phyloP scores from a whole-genome alignment of 495 filamentous ascomycete species.

The Penicillium waksmanii region DNA sequence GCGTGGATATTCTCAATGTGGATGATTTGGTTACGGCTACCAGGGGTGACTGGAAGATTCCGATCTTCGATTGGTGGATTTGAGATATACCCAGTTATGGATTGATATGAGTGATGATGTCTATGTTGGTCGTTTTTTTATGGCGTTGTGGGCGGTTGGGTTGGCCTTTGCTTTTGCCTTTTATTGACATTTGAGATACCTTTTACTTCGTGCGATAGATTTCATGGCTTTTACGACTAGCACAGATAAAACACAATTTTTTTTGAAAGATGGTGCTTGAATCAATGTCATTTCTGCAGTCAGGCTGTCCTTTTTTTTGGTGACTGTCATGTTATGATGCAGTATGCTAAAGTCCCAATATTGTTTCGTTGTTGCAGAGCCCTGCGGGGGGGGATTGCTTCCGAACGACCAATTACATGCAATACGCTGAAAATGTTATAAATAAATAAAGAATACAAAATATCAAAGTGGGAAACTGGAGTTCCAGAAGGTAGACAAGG shows the following conservation, averaged over 20 bases:
- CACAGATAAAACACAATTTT: neutral
- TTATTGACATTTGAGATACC: conserved; percentile 14
- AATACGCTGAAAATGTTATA: conserved; percentile 13
- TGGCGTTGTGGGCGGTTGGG: neutral
- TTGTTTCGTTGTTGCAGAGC: conserved; percentile 1
- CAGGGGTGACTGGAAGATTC: conserved; percentile 45
- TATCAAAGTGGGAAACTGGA: conserved; percentile 11
- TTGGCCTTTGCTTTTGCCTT: conserved; percentile 10
- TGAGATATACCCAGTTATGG: conserved; percentile 4
- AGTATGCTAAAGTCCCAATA: conserved; percentile 10
- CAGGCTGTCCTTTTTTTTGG: conserved; percentile 9
- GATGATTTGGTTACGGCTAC: conserved; percentile 70
- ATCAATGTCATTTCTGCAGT: conserved; percentile 12
- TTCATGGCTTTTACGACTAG: neutral
- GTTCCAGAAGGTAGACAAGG: conserved; percentile 16
- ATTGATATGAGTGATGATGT: conserved; percentile 6
- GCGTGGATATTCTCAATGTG: conserved; percentile 76
- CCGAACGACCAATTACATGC: conserved; percentile 18
- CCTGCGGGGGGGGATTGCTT: conserved; percentile 5
- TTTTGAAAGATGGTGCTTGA: neutral
- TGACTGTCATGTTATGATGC: conserved; percentile 10
- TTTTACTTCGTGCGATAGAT: conserved; percentile 10
- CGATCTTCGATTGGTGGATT: conserved; percentile 46
- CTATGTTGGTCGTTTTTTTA: neutral
- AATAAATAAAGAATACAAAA: conserved; percentile 11